phyloP scores from a whole-genome alignment of 495 filamentous ascomycete species.

The Aspergillus biplanus region DNA sequence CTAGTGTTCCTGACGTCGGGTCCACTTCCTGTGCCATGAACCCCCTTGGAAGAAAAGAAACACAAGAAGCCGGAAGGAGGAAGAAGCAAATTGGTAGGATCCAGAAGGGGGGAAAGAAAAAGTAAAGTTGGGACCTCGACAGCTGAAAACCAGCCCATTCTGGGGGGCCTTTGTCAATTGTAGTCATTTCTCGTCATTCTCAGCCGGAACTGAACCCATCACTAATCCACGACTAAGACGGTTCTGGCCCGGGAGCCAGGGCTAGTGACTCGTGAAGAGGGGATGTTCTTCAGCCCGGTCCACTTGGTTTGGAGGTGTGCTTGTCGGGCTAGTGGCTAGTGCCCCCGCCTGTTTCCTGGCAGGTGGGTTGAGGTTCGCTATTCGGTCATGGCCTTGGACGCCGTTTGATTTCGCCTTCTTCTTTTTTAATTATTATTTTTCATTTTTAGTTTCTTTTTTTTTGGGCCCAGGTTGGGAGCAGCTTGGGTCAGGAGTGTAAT shows the following conservation, averaged over 20 bases:
- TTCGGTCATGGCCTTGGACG: background rate
- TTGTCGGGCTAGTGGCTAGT: no score
- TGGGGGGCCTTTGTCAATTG: background rate
- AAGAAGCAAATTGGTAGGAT: background rate
- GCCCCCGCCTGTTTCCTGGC: background rate
- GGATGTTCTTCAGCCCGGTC: no score
- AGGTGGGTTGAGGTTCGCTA: background rate
- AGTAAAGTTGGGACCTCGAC: background rate
- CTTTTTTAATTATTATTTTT: background rate
- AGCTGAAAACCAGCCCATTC: constrained; percentile 1
- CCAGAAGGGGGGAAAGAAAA: background rate
- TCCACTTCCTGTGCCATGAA: background rate
- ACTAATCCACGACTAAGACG: background rate
- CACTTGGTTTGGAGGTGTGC: no score
- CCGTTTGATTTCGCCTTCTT: background rate
- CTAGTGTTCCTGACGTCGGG: background rate
- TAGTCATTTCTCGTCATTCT: background rate
- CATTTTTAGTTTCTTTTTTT: background rate
- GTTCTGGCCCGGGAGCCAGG: no score
- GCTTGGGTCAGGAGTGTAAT: background rate
- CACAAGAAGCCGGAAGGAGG: background rate
- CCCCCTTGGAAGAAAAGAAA: background rate
- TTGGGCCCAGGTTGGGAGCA: background rate
- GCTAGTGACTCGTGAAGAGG: no score
- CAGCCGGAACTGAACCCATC: background rate